Base-by-base conservation (phyloP, 164 flowering plant genomes). In the Chloranthus sessilifolius region DNA sequence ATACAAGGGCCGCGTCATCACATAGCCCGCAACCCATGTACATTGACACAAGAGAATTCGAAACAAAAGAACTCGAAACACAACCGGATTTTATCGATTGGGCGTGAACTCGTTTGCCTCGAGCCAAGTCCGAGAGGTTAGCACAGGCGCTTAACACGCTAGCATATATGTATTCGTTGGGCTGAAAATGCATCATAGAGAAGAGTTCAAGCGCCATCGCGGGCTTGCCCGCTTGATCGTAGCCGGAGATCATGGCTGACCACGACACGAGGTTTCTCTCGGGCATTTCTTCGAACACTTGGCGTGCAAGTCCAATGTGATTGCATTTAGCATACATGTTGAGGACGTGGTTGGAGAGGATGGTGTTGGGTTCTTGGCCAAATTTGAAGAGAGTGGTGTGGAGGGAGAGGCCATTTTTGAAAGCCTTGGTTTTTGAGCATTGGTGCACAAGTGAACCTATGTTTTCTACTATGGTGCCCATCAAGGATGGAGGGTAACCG, bases 191-290 rank as follows among this genome's bases (percentile, higher is more conserved):
- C 72, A 81, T 47, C 34, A 52, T 41, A 2, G 71, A 53, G 53
- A 68, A 78, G 10, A 79, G 65, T 16, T 61, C 36, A 24, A 86
- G 60, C 0, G 87, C 84, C 64, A 57, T 36, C 0, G 6, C 12
- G 14, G 72, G 78, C 30, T 68, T 31, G 20, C 75, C 72, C 4
- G 54, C 60, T 43, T 83, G 95, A 50, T 67, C 73, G 64, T 69
- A 77, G 6, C 92, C 95, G 30, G 92, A 78, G 16, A 83, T 77
- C 64, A 87, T 61, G 34, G 87, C 83, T 0, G 89, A 78, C 92
- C 92, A 87, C 0, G 89, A 75, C 1, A 82, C 87, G 2, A 85
- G 57, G 51, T 82, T 85, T 68, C 70, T 65, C 1, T 75, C 61
- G 15, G 79, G 28, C 88, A 82, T 85, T 60, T 78, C 79, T 19